Base-by-base conservation (phyloP, 805 yeast species). In the Wickerhamia fluorescens region DNA sequence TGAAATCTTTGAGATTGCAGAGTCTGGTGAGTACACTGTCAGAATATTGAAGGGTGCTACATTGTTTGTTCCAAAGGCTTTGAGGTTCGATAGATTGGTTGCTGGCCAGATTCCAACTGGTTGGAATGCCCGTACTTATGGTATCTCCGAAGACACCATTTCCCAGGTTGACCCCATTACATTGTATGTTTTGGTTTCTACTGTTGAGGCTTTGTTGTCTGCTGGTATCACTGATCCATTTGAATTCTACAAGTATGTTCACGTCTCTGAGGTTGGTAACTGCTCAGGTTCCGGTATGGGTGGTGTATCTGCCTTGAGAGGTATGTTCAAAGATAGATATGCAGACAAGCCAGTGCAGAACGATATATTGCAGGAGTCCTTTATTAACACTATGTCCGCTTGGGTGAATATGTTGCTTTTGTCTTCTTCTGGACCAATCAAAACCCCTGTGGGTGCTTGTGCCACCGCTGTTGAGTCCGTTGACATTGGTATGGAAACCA, bases 241-340 rank as follows among this genome's bases (percentile, higher is more conserved):
- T 58, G 99, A 92, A 68, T 86, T 94, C 73, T 92, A 92, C 73
- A 80, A 89, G 66, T 94, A 92, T 57, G 95, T 94, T 28, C 99
- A 92, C 60, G 94, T 92, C 34, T 87, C 97, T 26, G 97, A 92
- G 65, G 87, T 92, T 45, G 99, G 98, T 69, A 94, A 89, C 75
- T 88, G 97, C 73, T 82, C 95, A 27, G 99, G 99, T 69, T 87
- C 96, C 33, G 99, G 99, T 76, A 89, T 92, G 95, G 99, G 99
- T 66, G 99, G 99, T 80, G 94, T 89, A 49, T 58, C 82, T 46
- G 98, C 99, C 30, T 66, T 92, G 53, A 84, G 94, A 60, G 96
- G 96, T 48, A 92, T 92, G 97, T 92, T 87, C 72, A 87, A 74
- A 62, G 95, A 89, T 54, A 79, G 99, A 67, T 92, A 72, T 68